Evolutionary conservation across 2,329 filamentous ascomycete species (phyloP).

Genomic region (Lecanosticta acicola): DNA sequence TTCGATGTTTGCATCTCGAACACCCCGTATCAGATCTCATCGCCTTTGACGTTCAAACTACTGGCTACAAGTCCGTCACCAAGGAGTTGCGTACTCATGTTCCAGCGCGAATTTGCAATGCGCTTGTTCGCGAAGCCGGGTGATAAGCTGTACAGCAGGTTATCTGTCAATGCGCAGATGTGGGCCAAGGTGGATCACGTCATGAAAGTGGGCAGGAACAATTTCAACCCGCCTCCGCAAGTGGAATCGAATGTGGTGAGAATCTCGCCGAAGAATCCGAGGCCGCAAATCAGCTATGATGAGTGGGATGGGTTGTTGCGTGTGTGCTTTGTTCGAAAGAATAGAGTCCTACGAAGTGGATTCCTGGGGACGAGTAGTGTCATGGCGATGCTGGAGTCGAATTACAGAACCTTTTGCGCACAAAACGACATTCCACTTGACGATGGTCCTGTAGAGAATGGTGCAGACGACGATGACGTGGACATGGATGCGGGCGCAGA

Average conservation of each 20-base stretch:
- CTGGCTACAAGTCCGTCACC: slow-evolving; percentile 77
- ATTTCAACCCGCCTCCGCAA: slow-evolving; percentile 90
- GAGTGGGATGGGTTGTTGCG: slow-evolving; percentile 90
- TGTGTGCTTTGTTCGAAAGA: slow-evolving; percentile 80
- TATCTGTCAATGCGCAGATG: slow-evolving; percentile 91
- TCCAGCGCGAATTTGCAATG: slow-evolving; percentile 91
- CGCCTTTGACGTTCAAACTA: slow-evolving; percentile 85
- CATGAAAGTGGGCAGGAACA: slow-evolving; percentile 93
- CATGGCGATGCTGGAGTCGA: slow-evolving; percentile 74
- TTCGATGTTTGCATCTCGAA: slow-evolving; percentile 83
- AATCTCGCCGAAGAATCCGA: slow-evolving; percentile 78
- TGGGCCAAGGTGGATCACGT: slow-evolving; percentile 68
- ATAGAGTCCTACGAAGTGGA: slow-evolving; percentile 77
- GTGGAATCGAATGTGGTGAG: slow-evolving; percentile 89
- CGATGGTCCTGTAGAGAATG: slow-evolving; percentile 48
- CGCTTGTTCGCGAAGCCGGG: slow-evolving; percentile 81
- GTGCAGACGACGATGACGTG: slow-evolving; percentile 44
- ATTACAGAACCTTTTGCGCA: slow-evolving; percentile 86
- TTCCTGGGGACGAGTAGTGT: slow-evolving; percentile 78
- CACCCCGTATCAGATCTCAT: slow-evolving; percentile 76
- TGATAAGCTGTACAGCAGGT: slow-evolving; percentile 82
- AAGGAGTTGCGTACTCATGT: slow-evolving; percentile 84
- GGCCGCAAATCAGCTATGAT: slow-evolving; percentile 84
- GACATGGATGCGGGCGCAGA: slow-evolving; percentile 36
- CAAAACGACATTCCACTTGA: slow-evolving; percentile 76